Evolutionary conservation across 2,329 filamentous ascomycete species (phyloP), one percentile per base, ranked within the genome.

Genomic region (Pseudonectria buxi): DNA sequence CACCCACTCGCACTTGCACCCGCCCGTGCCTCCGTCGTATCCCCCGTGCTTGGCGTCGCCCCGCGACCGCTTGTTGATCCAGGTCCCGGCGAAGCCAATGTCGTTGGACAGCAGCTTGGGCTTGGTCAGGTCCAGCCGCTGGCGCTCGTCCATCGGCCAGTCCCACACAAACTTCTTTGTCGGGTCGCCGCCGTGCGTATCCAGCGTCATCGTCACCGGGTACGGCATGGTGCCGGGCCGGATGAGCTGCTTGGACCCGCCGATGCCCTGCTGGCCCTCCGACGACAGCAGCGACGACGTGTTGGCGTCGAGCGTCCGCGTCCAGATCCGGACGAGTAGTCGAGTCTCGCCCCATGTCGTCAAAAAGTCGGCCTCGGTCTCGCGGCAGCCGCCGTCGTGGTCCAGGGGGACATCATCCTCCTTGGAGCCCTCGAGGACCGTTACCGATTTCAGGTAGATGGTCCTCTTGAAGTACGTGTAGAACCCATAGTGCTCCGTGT

Each of bases 401-500:
- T 81, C 77, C 16, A 67, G 61, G 1, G 68, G 61, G 3, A 68
- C 57, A 32, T 63, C 55, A 7, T 55, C 56, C n/a, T 63, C 55
- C 11, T 55, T 53, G 12, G 67, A 67, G n/a, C 53, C 53, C 43
- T 72, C 71, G 39, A 76, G 55, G 1, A 64, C 57, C 1, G 62
- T 61, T 10, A 71, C 63, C 12, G 77, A 79, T 48, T 80, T 78
- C 43, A 94, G 69, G 65, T 90, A 94, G 44, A 94, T 86, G 7
- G 82, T 83, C 46, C 88, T 86, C 62, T 88, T 81, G 60, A 85
- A 96, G 67, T 95, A 94, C 1, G 76, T 85, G 64, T 95, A 95
- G 64, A 95, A 95, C 3, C 86, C 87, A 59, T 94, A 95, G 62
- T 95, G 87, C 58, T 96, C 90, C 0, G 81, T 82, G 2, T 74